A percentile compares a stretch with the other conserved stretches of the same genome.
phyloP scores from a whole-genome alignment of 306 rosid genomes.

The Glycine soja region DNA sequence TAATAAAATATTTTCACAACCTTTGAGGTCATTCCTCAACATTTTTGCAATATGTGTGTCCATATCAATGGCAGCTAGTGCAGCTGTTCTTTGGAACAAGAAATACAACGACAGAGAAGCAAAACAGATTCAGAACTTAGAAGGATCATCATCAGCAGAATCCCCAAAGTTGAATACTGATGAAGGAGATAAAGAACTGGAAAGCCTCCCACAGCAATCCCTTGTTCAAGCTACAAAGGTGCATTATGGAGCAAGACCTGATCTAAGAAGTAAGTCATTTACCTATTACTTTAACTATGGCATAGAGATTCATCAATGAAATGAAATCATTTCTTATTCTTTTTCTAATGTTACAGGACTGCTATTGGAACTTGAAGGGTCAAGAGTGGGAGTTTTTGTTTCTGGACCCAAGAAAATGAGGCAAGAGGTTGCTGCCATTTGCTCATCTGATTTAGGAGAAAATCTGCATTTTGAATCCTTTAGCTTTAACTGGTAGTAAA shows the following conservation, averaged over 20 bases:
- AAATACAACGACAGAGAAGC: conserved; percentile 47
- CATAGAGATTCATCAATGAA: background rate
- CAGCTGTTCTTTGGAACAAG: conserved; percentile 63
- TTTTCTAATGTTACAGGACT: conserved; percentile 46
- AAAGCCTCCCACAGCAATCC: conserved; percentile 63
- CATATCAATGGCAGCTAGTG: conserved; percentile 52
- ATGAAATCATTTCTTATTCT: background rate
- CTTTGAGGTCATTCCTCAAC: conserved; percentile 52
- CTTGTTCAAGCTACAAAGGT: conserved; percentile 57
- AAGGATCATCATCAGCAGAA: conserved; percentile 43
- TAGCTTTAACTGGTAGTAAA: conserved; percentile 72
- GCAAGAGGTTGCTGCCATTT: conserved; percentile 76
- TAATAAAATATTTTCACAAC: conserved; percentile 46
- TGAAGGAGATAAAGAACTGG: conserved; percentile 60
- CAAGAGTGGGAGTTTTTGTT: conserved; percentile 64
- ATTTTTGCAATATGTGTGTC: conserved; percentile 59
- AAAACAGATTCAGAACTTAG: conserved; percentile 59
- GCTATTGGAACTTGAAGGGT: conserved; percentile 52
- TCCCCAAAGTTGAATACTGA: conserved; percentile 4
- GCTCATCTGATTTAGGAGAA: conserved; percentile 60
- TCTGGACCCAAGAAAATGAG: conserved; percentile 76
- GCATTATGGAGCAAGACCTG: conserved; percentile 74
- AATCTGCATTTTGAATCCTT: conserved; percentile 77
- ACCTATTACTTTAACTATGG: background rate
- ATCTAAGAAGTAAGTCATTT: conserved; percentile 63